Evolutionary conservation across 192 early-diverging fungal species (phyloP).

Genomic region (Coemansia sp.): DNA sequence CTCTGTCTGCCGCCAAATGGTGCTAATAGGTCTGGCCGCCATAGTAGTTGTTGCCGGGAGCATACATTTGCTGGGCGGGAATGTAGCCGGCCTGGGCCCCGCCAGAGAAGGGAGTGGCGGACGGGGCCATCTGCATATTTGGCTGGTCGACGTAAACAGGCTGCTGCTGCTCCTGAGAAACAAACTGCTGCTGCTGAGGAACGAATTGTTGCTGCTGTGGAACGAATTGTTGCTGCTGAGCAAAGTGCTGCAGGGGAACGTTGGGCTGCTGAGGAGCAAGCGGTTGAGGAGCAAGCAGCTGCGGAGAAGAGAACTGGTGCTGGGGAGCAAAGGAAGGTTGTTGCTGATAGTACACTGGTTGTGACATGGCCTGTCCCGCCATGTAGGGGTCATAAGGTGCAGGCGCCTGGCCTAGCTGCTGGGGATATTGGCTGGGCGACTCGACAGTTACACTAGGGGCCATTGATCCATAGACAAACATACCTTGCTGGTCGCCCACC

Average conservation of each 20-base stretch:
- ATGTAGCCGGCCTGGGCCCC: slow-evolving; percentile 7
- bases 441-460: too few relatives aligned
- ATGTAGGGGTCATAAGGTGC: too few relatives aligned
- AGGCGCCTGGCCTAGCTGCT: too few relatives aligned
- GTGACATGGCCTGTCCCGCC: not conserved
- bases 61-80: slow-evolving; percentile 30
- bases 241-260: too few relatives aligned
- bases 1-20: not conserved
- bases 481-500: too few relatives aligned
- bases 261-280: too few relatives aligned
- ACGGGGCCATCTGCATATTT: not conserved
- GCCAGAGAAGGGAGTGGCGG: not conserved
- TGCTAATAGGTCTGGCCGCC: slow-evolving; percentile 13
- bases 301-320: not conserved
- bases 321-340: not conserved
- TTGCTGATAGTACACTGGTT: not conserved
- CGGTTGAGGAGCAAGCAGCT: too few relatives aligned
- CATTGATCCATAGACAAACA: too few relatives aligned
- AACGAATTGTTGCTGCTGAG: slow-evolving; percentile 1
- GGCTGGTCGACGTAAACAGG: not conserved
- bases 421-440: too few relatives aligned
- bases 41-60: slow-evolving; percentile 30
- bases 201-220: slow-evolving; percentile 9
- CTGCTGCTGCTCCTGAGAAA: slow-evolving; percentile 14
- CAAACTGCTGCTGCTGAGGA: slow-evolving; percentile 6